A percentile compares a stretch with the other conserved stretches of the same genome.
Conservation (phyloP, 768 basidiomycete species). For the Auriscalpium orientale region DNA sequence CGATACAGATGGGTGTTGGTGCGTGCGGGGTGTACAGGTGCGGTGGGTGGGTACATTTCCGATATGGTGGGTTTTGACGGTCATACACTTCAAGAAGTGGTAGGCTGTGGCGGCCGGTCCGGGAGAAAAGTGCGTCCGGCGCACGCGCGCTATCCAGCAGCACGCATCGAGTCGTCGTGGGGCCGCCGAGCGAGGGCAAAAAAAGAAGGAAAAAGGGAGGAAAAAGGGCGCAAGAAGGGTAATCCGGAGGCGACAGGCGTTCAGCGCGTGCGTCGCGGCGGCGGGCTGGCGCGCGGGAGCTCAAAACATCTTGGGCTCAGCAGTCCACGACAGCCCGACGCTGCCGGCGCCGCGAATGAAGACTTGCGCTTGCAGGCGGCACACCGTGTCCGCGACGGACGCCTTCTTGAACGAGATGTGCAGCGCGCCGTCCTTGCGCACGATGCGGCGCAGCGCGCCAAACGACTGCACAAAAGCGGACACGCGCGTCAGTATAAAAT, state of each 20-base stretch:
- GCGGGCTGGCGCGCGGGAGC: neutral
- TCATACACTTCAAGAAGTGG: neutral
- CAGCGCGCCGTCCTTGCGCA: constrained; percentile 10
- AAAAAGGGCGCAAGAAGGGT: neutral
- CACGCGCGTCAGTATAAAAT: neutral
- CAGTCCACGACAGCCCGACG: constrained; percentile 14
- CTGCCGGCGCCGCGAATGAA: constrained; percentile 13
- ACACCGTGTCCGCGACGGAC: constrained; percentile 14
- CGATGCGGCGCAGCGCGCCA: constrained; percentile 13
- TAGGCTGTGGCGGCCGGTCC: neutral
- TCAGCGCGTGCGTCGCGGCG: neutral
- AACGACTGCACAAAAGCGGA: constrained; percentile 4
- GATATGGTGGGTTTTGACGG: neutral
- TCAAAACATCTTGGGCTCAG: neutral
- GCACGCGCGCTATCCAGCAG: neutral
- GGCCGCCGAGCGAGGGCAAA: neutral
- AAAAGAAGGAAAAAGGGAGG: too few species aligned
- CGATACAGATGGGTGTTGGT: neutral
- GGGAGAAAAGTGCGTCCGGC: neutral
- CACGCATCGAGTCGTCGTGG: neutral
- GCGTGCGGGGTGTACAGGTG: neutral
- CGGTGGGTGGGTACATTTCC: neutral
- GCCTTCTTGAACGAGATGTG: constrained; percentile 14
- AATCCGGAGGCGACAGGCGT: too few species aligned
- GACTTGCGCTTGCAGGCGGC: constrained; percentile 15